Evolutionary conservation across 306 rosid species (phyloP).

Genomic region (Acacia crassicarpa): DNA sequence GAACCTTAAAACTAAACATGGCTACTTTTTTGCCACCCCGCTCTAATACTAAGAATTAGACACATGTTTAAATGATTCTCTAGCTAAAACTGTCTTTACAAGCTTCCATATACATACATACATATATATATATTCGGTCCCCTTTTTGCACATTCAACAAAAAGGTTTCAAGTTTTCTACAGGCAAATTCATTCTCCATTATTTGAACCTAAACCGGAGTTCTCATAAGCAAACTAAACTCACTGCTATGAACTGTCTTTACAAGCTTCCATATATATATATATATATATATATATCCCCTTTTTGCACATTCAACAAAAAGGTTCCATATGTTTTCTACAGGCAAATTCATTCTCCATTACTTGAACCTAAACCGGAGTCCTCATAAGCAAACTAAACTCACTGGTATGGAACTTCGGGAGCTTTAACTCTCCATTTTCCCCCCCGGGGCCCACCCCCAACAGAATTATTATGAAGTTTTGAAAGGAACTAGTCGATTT

Average conservation of each 20-base stretch:
- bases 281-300: not conserved
- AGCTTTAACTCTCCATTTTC: not conserved
- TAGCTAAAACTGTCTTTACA: not conserved
- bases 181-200: not conserved
- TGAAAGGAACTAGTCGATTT: not conserved
- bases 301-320: constrained; percentile 10
- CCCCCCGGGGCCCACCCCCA: not conserved
- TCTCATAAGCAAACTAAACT: constrained; percentile 23
- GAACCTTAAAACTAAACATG: not conserved
- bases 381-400: constrained; percentile 23
- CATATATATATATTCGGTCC: not conserved
- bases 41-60: constrained; percentile 3
- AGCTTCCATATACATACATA: not conserved
- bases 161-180: constrained; percentile 2
- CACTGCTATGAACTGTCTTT: constrained; percentile 14
- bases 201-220: constrained; percentile 35
- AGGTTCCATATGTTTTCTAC: constrained; percentile 1
- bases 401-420: constrained; percentile 11
- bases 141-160: constrained; percentile 4
- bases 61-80: not conserved
- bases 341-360: not conserved
- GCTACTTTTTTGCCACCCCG: not conserved
- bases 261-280: not conserved
- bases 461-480: not conserved
- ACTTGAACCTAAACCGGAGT: constrained; percentile 36